A percentile compares a stretch with the other conserved stretches of the same genome.
Evolutionary conservation across 805 yeast species (phyloP).

Genomic region (Kluyveromyces nonfermentans): DNA sequence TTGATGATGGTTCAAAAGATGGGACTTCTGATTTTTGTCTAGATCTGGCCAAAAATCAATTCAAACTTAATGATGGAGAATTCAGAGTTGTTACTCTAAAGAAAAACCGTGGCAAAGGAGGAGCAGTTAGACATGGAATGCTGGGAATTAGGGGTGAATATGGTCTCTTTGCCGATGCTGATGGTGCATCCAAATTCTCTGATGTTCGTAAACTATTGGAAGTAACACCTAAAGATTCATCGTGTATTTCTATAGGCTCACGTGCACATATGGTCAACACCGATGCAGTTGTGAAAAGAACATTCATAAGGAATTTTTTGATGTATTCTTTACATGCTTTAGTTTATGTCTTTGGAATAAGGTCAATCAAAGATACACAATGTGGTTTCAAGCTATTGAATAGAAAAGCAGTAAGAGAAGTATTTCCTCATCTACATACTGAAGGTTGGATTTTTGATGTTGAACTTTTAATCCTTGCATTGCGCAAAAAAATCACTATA

Average conservation of each 20-base stretch:
- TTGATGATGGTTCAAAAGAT: conserved; percentile 89
- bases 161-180: conserved; percentile 91
- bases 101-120: conserved; percentile 87
- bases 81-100: conserved; percentile 63
- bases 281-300: conserved; percentile 92
- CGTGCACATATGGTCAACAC: conserved; percentile 95
- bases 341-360: conserved; percentile 81
- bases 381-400: conserved; percentile 95
- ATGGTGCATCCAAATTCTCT: conserved; percentile 81
- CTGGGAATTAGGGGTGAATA: conserved; percentile 62
- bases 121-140: conserved; percentile 93
- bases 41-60: conserved; percentile 38
- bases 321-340: conserved; percentile 89
- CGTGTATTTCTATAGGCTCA: conserved; percentile 79
- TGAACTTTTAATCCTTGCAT: conserved; percentile 76
- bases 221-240: conserved; percentile 12
- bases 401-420: conserved; percentile 47
- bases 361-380: conserved; percentile 85
- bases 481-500: conserved; percentile 55
- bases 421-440: conserved; percentile 88
- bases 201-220: conserved; percentile 40
- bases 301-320: conserved; percentile 76
- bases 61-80: conserved; percentile 43
- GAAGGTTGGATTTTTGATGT: conserved; percentile 99
- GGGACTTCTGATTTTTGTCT: conserved; percentile 68